Conservation (phyloP, 2,329 filamentous ascomycete species). For the Macrophomina pseudophaseolina region DNA sequence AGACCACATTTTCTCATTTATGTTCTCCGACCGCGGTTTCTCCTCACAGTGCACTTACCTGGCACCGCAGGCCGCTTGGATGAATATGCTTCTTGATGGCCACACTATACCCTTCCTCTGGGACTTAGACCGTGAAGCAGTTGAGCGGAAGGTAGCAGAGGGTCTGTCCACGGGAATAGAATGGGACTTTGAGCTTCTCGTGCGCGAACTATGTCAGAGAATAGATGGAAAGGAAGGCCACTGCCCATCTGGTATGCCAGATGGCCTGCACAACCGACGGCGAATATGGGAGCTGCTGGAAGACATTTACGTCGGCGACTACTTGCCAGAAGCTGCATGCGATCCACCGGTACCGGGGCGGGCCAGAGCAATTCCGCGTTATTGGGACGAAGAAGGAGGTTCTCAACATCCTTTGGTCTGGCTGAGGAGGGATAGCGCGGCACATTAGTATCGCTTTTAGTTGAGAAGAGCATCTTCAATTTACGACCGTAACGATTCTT, state of each 20-base stretch:
- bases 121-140: background rate
- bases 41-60: background rate
- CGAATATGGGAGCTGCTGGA: background rate
- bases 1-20: background rate
- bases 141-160: background rate
- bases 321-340: background rate
- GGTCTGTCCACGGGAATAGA: slow-evolving; percentile 45
- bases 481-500: too few species aligned
- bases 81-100: background rate
- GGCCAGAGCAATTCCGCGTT: background rate
- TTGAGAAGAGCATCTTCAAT: too few species aligned
- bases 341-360: background rate
- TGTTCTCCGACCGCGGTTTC: background rate
- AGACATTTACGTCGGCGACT: slow-evolving; percentile 5
- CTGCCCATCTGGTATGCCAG: background rate
- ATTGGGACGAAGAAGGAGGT: slow-evolving; percentile 1
- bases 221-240: background rate
- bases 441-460: too few species aligned
- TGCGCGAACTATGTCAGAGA: background rate
- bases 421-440: background rate
- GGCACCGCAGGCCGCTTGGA: background rate
- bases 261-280: background rate
- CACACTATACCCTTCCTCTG: background rate
- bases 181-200: slow-evolving; percentile 58
- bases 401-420: slow-evolving; percentile 1